These are phyloP conservation scores for Ilyonectria mors-panacis DNA, from an alignment of 2,329 filamentous ascomycete species.

Conservation along the genomic window DNA sequence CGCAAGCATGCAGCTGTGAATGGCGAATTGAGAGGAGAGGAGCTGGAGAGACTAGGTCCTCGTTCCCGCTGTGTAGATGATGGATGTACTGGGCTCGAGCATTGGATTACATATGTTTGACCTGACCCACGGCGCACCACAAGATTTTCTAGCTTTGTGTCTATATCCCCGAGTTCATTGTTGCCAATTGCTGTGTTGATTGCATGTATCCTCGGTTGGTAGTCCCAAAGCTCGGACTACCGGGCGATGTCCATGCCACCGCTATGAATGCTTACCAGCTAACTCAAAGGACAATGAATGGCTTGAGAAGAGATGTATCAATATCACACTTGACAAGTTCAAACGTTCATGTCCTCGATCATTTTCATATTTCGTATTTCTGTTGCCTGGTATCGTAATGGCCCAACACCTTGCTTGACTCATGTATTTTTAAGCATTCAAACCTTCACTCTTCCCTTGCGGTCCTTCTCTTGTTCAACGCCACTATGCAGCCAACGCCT, in stretches of 20 bases:
- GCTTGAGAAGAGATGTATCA: not conserved
- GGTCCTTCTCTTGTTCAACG: conserved; percentile 20
- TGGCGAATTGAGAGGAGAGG: conserved; percentile 26
- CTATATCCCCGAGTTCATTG: conserved; percentile 39
- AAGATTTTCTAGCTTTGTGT: conserved; percentile 42
- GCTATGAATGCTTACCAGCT: not conserved
- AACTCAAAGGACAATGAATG: not conserved
- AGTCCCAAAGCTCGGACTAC: conserved; percentile 9
- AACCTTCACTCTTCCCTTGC: conserved; percentile 26
- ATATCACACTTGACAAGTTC: not conserved
- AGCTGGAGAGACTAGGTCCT: conserved; percentile 30
- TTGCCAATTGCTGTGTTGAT: conserved; percentile 19
- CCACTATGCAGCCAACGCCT: conserved; percentile 44
- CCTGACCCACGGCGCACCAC: conserved; percentile 42
- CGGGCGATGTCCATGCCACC: conserved; percentile 5
- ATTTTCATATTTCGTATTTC: conserved; percentile 28
- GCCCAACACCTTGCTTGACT: conserved; percentile 37
- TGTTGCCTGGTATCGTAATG: conserved; percentile 43
- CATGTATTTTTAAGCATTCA: conserved; percentile 28
- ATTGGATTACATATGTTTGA: conserved; percentile 43
- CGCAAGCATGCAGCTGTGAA: conserved; percentile 30
- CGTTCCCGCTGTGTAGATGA: conserved; percentile 42
- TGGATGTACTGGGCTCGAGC: conserved; percentile 40
- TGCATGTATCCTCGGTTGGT: conserved; percentile 4
- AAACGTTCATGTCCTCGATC: not conserved